Conservation (phyloP, 2,329 filamentous ascomycete species). For the Periconia digitata region DNA sequence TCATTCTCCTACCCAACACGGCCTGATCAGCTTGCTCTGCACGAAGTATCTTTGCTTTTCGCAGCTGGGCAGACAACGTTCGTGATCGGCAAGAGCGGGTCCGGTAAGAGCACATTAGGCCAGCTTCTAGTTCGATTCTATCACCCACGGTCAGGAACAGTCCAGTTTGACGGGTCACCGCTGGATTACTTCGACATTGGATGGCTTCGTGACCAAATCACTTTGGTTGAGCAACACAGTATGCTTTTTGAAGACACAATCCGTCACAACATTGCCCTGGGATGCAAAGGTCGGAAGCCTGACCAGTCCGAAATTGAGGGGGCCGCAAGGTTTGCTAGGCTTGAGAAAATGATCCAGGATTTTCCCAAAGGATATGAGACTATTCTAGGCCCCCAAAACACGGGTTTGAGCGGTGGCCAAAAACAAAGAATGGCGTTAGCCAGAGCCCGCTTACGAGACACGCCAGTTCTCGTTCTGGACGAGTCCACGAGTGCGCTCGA, state of each 20-base stretch:
- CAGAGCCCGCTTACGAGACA: slow-evolving; percentile 73
- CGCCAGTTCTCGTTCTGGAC: slow-evolving; percentile 81
- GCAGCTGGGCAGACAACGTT: slow-evolving; percentile 73
- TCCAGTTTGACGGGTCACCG: slow-evolving; percentile 67
- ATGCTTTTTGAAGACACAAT: slow-evolving; percentile 81
- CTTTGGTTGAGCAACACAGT: slow-evolving; percentile 79
- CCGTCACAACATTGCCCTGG: slow-evolving; percentile 75
- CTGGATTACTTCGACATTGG: slow-evolving; percentile 63
- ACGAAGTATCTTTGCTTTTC: slow-evolving; percentile 67
- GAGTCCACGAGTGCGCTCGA: slow-evolving; percentile 88
- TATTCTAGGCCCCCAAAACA: slow-evolving; percentile 67
- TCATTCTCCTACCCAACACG: slow-evolving; percentile 80
- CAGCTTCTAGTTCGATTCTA: slow-evolving; percentile 82
- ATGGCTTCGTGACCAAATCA: slow-evolving; percentile 79
- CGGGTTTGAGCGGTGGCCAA: slow-evolving; percentile 79
- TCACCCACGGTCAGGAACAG: slow-evolving; percentile 62
- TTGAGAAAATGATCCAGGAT: slow-evolving; percentile 66
- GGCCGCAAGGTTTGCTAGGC: slow-evolving; percentile 67
- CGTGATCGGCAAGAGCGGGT: slow-evolving; percentile 83
- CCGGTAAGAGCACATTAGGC: slow-evolving; percentile 86
- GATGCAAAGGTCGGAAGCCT: slow-evolving; percentile 56
- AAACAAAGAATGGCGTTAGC: slow-evolving; percentile 80
- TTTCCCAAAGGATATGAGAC: slow-evolving; percentile 75
- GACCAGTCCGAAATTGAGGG: slow-evolving; percentile 58
- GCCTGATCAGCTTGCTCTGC: slow-evolving; percentile 60